A percentile compares a stretch with the other conserved stretches of the same genome.
phyloP scores from a whole-genome alignment of 176 grass and related monocot species.

The Carex littledalei region DNA sequence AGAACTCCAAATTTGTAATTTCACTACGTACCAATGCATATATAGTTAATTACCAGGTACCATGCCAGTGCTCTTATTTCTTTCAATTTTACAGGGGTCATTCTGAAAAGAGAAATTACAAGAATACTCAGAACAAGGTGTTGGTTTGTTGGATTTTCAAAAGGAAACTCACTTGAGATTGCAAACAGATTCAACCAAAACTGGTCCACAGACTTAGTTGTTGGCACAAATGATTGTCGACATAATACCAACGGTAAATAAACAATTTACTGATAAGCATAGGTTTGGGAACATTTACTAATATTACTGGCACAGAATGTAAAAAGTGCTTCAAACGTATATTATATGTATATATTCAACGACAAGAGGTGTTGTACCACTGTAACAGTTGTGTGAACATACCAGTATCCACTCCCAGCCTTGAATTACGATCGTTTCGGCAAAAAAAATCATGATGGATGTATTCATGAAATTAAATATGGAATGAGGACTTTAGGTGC shows the following conservation, averaged over 20 bases:
- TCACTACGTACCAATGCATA: too few relatives aligned
- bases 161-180: constrained; percentile 26
- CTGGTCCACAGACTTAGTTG: constrained; percentile 59
- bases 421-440: too few relatives aligned
- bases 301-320: not conserved
- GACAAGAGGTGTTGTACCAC: not conserved
- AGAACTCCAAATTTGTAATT: too few relatives aligned
- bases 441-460: too few relatives aligned
- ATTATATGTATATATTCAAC: not conserved
- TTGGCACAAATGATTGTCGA: constrained; percentile 72
- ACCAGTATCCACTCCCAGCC: too few relatives aligned
- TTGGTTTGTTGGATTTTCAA: constrained; percentile 62
- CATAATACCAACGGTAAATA: constrained; percentile 68
- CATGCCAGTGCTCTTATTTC: not conserved
- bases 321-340: not conserved
- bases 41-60: constrained; percentile 41
- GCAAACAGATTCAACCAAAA: constrained; percentile 61
- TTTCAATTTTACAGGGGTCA: constrained; percentile 48
- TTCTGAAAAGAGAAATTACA: constrained; percentile 42
- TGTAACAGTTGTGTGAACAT: too few relatives aligned
- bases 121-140: constrained; percentile 50
- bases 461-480: too few relatives aligned
- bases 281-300: not conserved
- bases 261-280: not conserved
- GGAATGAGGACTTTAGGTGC: too few relatives aligned